Base-by-base conservation (phyloP, 2,329 filamentous ascomycete species). In the Dactylellina haptotyla region DNA sequence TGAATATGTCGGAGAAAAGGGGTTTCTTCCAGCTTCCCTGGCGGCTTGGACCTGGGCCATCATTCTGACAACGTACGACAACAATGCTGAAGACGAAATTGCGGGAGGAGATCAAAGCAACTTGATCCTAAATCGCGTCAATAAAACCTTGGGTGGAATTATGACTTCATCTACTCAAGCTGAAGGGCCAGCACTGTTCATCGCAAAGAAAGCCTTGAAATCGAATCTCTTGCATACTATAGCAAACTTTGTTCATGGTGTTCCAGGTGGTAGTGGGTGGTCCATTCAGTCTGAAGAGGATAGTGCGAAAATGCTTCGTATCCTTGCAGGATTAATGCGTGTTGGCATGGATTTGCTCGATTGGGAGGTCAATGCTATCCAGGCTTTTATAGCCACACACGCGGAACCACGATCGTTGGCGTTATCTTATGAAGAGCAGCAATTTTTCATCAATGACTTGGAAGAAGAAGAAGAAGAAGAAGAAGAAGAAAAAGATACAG, bases 241-340 rank as follows among this genome's bases (percentile, higher is more conserved):
- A 12, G 73, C 74, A 54, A 74, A 76, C 6, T 69, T 75, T 8
- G 74, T 64, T 6, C 58, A 74, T 10, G 75, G 75, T 14, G 45
- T 67, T 10, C 65, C 75, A 25, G 34, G 62, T 20, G 75, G 72
- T 5, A 56, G 71, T 8, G 71, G 75, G 16, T 76, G 75, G 71
- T 76, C 75, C 43, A 79, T 80, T 56, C 73, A 77, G 34, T 76
- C 71, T 2, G 76, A 78, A 45, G 78, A 80, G 39, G 80, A 80
- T 18, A 75, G 77, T 14, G 76, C 76, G 28, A 78, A 79, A 45
- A 80, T 82, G 79, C 79, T 80, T 25, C 76, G 78, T 45, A 73
- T 76, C 8, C 77, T 82, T 61, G 74, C 81, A 34, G 77, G 77
- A 62, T 76, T 82, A 18, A 77, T 82, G 37, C 77, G 77, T 43